phyloP scores from a whole-genome alignment of 371 early-diverging fungal species.

The Mortierella sp. region DNA sequence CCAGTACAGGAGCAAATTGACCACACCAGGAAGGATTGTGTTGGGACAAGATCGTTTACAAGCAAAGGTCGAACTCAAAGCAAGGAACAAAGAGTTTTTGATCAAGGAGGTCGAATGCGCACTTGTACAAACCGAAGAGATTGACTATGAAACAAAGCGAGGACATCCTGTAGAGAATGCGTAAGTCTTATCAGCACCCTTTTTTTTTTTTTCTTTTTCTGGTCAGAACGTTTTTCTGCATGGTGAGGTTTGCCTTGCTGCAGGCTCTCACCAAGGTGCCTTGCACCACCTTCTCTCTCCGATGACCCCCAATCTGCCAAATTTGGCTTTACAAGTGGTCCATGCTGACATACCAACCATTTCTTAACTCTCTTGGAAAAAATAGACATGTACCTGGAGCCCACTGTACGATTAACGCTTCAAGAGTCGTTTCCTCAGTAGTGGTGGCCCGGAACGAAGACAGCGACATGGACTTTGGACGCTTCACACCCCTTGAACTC shows the following conservation, averaged over 20 bases:
- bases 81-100: constrained; percentile 43
- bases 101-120: constrained; percentile 51
- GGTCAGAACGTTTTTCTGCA: constrained; percentile 5
- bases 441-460: constrained; percentile 26
- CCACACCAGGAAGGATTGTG: constrained; percentile 32
- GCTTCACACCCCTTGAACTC: constrained; percentile 34
- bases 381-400: constrained; percentile 29
- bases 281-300: background rate
- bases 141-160: constrained; percentile 29
- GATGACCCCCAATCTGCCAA: constrained; percentile 12
- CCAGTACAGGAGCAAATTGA: constrained; percentile 46
- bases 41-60: constrained; percentile 38
- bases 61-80: constrained; percentile 48
- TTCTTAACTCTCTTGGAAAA: background rate
- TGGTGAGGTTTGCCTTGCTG: too few relatives aligned
- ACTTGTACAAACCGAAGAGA: constrained; percentile 39
- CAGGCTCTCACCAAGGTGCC: background rate
- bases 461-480: constrained; percentile 47
- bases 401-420: constrained; percentile 22
- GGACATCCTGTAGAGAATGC: constrained; percentile 31
- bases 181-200: constrained; percentile 20
- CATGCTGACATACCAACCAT: background rate
- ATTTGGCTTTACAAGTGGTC: constrained; percentile 4
- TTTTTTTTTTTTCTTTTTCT: constrained; percentile 4
- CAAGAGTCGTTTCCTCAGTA: constrained; percentile 33